Conservation (phyloP, 352 stramenopile genomes). For the Globisporangium sylvaticum region DNA sequence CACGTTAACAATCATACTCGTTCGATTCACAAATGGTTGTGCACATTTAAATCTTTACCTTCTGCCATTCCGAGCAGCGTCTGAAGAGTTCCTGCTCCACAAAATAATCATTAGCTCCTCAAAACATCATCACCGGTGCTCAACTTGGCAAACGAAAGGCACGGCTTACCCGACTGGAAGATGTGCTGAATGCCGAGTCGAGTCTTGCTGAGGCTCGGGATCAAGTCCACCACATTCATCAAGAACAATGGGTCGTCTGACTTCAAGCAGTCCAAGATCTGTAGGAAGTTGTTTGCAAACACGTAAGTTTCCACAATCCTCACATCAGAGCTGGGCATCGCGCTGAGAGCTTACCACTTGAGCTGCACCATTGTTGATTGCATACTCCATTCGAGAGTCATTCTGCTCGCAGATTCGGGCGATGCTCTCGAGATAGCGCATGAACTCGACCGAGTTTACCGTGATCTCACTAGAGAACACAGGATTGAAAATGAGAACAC, state of each 20-base stretch:
- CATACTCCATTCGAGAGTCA: slow-evolving; percentile 60
- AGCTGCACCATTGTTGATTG: slow-evolving; percentile 34
- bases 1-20: background rate
- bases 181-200: slow-evolving; percentile 63
- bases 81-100: slow-evolving; percentile 51
- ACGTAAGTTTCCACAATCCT: background rate
- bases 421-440: slow-evolving; percentile 76
- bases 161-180: slow-evolving; percentile 67
- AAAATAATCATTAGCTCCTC: background rate
- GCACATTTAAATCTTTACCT: slow-evolving; percentile 28
- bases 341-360: slow-evolving; percentile 29
- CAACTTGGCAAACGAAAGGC: background rate
- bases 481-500: background rate
- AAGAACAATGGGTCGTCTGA: slow-evolving; percentile 77
- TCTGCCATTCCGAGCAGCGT: slow-evolving; percentile 59
- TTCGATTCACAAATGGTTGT: background rate
- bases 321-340: background rate
- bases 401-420: slow-evolving; percentile 54
- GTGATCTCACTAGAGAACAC: slow-evolving; percentile 26
- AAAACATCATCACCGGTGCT: background rate
- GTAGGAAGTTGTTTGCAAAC: background rate
- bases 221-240: slow-evolving; percentile 82
- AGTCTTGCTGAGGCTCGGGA: slow-evolving; percentile 67
- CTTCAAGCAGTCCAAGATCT: slow-evolving; percentile 73
- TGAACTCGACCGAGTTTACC: slow-evolving; percentile 64